Evolutionary conservation across 176 grass and related monocot species (phyloP).

Genomic region (Leersia perrieri): DNA sequence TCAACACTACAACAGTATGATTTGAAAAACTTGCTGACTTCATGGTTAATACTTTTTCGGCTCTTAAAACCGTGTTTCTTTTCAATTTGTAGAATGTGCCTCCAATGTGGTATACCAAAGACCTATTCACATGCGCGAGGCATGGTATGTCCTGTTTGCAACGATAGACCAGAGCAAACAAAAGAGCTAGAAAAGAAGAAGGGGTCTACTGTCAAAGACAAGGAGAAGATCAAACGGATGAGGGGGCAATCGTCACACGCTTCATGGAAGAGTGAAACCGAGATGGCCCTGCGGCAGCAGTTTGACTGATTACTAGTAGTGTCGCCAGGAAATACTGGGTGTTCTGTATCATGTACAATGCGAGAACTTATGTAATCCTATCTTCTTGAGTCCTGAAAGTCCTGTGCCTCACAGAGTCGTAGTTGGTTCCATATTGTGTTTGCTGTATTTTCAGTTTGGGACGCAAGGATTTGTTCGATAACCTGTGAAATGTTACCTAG

Average conservation of each 20-base stretch:
- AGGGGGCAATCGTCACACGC: conserved; percentile 78
- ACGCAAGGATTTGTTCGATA: background rate
- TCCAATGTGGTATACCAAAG: conserved; percentile 90
- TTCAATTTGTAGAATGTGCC: conserved; percentile 56
- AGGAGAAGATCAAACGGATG: conserved; percentile 96
- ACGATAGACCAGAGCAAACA: conserved; percentile 46
- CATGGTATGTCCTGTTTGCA: conserved; percentile 78
- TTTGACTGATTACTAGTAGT: conserved; percentile 60
- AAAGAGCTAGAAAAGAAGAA: conserved; percentile 76
- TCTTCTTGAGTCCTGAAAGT: background rate
- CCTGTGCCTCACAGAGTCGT: background rate
- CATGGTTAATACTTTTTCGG: background rate
- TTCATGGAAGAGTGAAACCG: conserved; percentile 94
- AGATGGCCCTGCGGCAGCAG: conserved; percentile 89
- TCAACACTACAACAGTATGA: background rate
- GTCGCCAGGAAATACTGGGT: background rate
- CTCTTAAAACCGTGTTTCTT: background rate
- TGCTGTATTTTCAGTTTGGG: background rate
- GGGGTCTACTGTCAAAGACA: conserved; percentile 70
- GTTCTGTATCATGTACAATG: background rate
- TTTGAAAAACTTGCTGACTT: background rate
- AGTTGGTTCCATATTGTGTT: background rate
- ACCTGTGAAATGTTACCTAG: background rate
- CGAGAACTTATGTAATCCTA: background rate
- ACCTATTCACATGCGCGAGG: conserved; percentile 72